Evolutionary conservation across 225 moss, liverwort and hornwort species (phyloP).

Genomic region (Marchantia paleacea): DNA sequence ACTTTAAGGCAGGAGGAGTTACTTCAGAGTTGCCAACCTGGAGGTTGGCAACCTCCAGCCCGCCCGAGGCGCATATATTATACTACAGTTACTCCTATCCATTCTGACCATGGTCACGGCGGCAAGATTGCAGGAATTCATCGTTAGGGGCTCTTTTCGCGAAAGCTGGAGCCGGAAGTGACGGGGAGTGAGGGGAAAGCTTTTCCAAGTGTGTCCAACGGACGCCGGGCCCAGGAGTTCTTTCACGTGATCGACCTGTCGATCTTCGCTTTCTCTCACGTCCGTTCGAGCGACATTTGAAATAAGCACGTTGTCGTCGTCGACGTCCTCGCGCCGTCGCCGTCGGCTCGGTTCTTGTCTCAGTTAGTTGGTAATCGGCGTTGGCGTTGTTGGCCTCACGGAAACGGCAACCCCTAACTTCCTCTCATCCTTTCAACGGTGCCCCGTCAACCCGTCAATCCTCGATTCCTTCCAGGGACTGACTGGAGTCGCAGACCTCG

Average conservation of each 20-base stretch:
- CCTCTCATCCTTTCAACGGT: neutral
- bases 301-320: neutral
- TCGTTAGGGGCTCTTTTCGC: neutral
- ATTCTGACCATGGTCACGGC: neutral
- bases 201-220: neutral
- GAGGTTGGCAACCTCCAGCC: too few relatives aligned
- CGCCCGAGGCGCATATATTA: too few relatives aligned
- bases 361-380: neutral
- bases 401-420: neutral
- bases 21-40: too few relatives aligned
- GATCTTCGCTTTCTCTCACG: neutral
- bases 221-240: neutral
- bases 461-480: neutral
- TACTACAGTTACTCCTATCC: too few relatives aligned
- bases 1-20: too few relatives aligned
- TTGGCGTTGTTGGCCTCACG: neutral
- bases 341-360: neutral
- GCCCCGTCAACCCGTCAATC: neutral
- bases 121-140: neutral
- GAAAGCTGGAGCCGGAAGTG: neutral
- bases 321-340: neutral
- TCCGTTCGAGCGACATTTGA: neutral
- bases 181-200: neutral
- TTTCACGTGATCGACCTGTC: neutral
- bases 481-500: too few relatives aligned